These are phyloP conservation scores for Spathaspora girioi DNA, from an alignment of 805 yeast genomes.

Conservation along the genomic window DNA sequence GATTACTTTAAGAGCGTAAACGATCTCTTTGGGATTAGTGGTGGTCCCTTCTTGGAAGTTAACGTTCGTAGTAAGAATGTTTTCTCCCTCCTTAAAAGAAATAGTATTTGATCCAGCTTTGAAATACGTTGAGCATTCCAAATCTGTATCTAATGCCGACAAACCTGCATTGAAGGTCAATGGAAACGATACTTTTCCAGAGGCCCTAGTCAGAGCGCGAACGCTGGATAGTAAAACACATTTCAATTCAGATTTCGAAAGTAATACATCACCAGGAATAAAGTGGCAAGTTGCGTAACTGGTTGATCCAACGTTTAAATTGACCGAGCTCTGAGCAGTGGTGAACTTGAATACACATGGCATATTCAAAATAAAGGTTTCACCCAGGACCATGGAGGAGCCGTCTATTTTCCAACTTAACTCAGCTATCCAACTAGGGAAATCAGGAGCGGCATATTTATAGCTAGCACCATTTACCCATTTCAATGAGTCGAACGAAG, in stretches of 20 bases:
- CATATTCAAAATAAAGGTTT: constrained; percentile 21
- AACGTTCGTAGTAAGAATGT: constrained; percentile 8
- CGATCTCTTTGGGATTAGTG: not conserved
- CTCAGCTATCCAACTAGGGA: constrained; percentile 16
- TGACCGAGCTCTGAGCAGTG: constrained; percentile 8
- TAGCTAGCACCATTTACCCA: not conserved
- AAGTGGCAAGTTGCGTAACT: constrained; percentile 21
- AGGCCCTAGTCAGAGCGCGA: constrained; percentile 8
- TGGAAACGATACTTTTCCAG: constrained; percentile 19
- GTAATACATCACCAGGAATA: constrained; percentile 14
- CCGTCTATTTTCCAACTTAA: constrained; percentile 19
- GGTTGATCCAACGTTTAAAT: constrained; percentile 11
- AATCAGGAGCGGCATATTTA: constrained; percentile 1
- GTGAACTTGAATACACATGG: constrained; percentile 26
- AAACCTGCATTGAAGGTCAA: constrained; percentile 19
- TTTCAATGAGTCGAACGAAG: not conserved
- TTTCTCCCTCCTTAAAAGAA: constrained; percentile 14
- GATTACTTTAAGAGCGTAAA: constrained; percentile 3
- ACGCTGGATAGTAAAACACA: constrained; percentile 17
- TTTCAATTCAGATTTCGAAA: constrained; percentile 12
- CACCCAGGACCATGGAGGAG: constrained; percentile 16
- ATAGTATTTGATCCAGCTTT: constrained; percentile 17
- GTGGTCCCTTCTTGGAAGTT: constrained; percentile 7
- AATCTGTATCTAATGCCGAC: constrained; percentile 12
- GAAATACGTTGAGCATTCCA: constrained; percentile 14